Conservation (phyloP, 2,329 filamentous ascomycete species). For the Colletotrichum sublineola region DNA sequence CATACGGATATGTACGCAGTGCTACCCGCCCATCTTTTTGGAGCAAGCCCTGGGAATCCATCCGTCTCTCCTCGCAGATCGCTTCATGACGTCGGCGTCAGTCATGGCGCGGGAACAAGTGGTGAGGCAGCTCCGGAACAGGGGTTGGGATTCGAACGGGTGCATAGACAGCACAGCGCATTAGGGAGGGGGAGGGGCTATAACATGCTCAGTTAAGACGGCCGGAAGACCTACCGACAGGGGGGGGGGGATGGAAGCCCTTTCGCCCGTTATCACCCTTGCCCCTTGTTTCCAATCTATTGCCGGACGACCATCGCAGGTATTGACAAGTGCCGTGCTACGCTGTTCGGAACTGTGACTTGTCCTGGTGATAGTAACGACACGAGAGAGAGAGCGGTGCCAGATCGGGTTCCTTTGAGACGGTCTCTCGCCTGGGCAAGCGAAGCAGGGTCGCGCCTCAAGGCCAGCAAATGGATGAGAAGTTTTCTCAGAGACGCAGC, state of each 20-base stretch:
- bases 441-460: slow-evolving; percentile 28
- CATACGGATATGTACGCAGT: neutral
- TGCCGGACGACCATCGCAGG: slow-evolving; percentile 15
- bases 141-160: slow-evolving; percentile 28
- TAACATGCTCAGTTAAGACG: slow-evolving; percentile 30
- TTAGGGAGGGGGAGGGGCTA: slow-evolving; percentile 15
- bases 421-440: slow-evolving; percentile 2
- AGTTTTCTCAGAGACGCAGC: slow-evolving; percentile 2
- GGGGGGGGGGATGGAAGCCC: slow-evolving; percentile 17
- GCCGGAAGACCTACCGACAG: slow-evolving; percentile 28
- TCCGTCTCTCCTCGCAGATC: slow-evolving; percentile 31
- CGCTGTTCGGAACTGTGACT: slow-evolving; percentile 17
- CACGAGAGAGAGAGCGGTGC: slow-evolving; percentile 19
- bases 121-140: slow-evolving; percentile 35
- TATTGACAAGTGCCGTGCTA: neutral
- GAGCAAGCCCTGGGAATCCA: slow-evolving; percentile 9
- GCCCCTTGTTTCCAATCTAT: slow-evolving; percentile 36
- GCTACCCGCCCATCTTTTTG: slow-evolving; percentile 16
- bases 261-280: slow-evolving; percentile 30
- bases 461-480: slow-evolving; percentile 21
- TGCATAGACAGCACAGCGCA: slow-evolving; percentile 39
- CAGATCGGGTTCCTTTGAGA: slow-evolving; percentile 33
- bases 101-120: slow-evolving; percentile 30
- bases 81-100: slow-evolving; percentile 40
- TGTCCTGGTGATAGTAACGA: slow-evolving; percentile 20